Conservation (phyloP, 345 rosid species). For the Bretschneidera sinensis region DNA sequence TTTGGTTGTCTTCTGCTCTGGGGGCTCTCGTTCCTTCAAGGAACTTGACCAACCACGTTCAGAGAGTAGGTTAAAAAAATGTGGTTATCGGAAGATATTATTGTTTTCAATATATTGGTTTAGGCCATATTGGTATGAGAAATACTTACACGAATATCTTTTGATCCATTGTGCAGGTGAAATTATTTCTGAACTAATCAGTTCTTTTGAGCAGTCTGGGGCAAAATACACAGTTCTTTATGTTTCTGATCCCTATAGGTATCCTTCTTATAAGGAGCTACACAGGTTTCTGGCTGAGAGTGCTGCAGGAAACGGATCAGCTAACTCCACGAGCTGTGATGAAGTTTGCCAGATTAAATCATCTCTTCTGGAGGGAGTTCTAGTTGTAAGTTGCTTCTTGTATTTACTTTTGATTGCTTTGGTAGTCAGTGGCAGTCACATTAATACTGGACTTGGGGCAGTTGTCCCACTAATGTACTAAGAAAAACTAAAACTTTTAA, state of each 20-base stretch:
- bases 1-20: slow-evolving; percentile 69
- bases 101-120: slow-evolving; percentile 6
- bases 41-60: slow-evolving; percentile 34
- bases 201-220: slow-evolving; percentile 59
- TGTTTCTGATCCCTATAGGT: slow-evolving; percentile 66
- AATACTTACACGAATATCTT: slow-evolving; percentile 1
- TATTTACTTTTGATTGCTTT: no score
- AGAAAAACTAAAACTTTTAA: neutral
- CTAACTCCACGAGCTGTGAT: slow-evolving; percentile 43
- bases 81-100: slow-evolving; percentile 2
- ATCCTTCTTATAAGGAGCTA: slow-evolving; percentile 55
- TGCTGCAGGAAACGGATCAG: slow-evolving; percentile 37
- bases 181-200: slow-evolving; percentile 57
- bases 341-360: slow-evolving; percentile 88
- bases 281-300: slow-evolving; percentile 86
- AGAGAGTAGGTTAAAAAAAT: slow-evolving; percentile 43
- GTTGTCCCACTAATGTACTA: neutral
- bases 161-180: slow-evolving; percentile 45
- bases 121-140: slow-evolving; percentile 6
- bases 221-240: slow-evolving; percentile 71
- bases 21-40: slow-evolving; percentile 33
- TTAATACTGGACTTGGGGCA: neutral
- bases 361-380: slow-evolving; percentile 81
- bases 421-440: no score
- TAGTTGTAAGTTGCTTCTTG: slow-evolving; percentile 58